Base-by-base conservation (phyloP, 2,329 filamentous ascomycete genomes). In the Rachicladosporium sp. region DNA sequence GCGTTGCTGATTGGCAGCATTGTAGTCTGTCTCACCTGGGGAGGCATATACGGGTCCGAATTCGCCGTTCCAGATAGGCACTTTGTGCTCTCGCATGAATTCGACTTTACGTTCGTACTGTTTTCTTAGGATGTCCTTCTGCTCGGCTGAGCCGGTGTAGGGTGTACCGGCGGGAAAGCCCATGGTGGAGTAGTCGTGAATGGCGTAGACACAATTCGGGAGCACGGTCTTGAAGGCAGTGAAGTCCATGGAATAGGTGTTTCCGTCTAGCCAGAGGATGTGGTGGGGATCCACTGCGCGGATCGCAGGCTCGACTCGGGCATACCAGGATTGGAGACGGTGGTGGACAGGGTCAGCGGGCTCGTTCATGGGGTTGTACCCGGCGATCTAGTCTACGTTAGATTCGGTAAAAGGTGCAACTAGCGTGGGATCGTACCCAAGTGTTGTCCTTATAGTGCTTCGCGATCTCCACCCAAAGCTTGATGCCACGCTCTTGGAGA, bases 351-450 rank as follows among this genome's bases (percentile, higher is more conserved):
- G 62, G 44, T 71, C 69, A 37, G 61, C 64, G 3, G 68, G 69
- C 47, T 71, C 69, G 44, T 72, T 71, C 31, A 71, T 61, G 2
- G 67, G 66, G 41, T 71, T 71, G 46, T 71, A 72, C 2, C 68
- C 69, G 3, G 69, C 69, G n/a, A 53, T 31, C 38, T 40, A 35
- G 1, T 10, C 6, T 5, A 4, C 15, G 29, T 40, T 27, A 40
- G 13, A 3, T 8, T 6, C 21, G 21, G 21, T 23, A 23, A 23
- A 6, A 23, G 21, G 21, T 23, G 21, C 21, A 23, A 23, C 4
- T 23, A 4, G 21, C 21, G 21, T 23, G 21, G 6, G 21, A 23
- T 23, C 21, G 21, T 4, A 23, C 59, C 59, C 63, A 68, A 3
- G 63, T 47, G 42, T 70, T 68, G 23, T 50, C 51, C 33, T 56